Base-by-base conservation (phyloP, 2,329 filamentous ascomycete genomes). In the Calonectria honghensis region DNA sequence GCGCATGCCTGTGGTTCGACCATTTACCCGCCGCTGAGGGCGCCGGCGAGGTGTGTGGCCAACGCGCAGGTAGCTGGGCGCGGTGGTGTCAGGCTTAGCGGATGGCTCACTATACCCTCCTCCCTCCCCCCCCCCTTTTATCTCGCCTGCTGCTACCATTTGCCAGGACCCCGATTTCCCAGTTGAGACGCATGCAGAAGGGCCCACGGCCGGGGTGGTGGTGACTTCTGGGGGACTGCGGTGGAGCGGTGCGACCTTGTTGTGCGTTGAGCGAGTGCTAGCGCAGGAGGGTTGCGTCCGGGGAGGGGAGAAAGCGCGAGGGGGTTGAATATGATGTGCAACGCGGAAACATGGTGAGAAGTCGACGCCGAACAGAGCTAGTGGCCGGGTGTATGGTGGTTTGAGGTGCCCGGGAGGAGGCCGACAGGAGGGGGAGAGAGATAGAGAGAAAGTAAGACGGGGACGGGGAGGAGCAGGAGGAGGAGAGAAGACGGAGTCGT, bases 181-280 rank as follows among this genome's bases (percentile, higher is more conserved):
- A 48, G 63, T 72, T 57, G 52, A 72, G 70, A 68, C 45, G 32
- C 52, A 45, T 59, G 50, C 63, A 72, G 70, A 35, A 31, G 27
- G 51, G 29, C 39, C 41, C 27, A 51, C 29, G 65, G 48, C 64
- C 52, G 32, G 52, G 52, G 70, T 59, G 32, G 45, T 52, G 45
- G 48, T 68, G 65, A 54, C 32, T 41, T 63, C 31, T 66, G 48
- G 65, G 65, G 51, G 35, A 68, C 52, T 24, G 37, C n/a, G 52
- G 51, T 48, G 61, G 37, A 65, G 67, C 54, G 29, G 35, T 54
- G 37, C 37, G 52, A 61, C 35, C 31, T n/a, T 48, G 37, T 4
- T 18, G 18, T 16, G 39, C 35, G 37, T 20, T 59, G 35, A 37
- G 45, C 64, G 18, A 29, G 27, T 20, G 52, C 13, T 61, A 31